A percentile compares a stretch with the other conserved stretches of the same genome.
These are phyloP conservation scores for Pichia deserticola DNA, from an alignment of 805 yeast species.

Conservation along the genomic window DNA sequence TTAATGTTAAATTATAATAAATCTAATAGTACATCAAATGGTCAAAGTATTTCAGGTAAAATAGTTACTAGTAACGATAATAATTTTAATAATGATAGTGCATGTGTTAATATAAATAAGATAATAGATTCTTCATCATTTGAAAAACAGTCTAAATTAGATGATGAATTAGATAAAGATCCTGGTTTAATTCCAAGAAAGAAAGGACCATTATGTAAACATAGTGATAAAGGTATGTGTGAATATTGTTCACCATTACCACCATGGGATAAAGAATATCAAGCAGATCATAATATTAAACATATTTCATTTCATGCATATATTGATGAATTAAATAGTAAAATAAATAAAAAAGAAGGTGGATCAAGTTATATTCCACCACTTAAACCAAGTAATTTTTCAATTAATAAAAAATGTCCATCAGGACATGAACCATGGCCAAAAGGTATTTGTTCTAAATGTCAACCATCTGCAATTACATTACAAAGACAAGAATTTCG, in stretches of 20 bases:
- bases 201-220: conserved; percentile 64
- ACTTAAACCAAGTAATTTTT: conserved; percentile 60
- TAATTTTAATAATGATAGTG: background rate
- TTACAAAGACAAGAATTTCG: conserved; percentile 83
- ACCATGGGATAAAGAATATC: conserved; percentile 84
- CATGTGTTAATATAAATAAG: background rate
- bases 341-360: conserved; percentile 51
- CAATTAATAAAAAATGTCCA: conserved; percentile 56
- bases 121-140: conserved; percentile 2
- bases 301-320: conserved; percentile 85
- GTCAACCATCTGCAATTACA: conserved; percentile 95
- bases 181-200: conserved; percentile 68
- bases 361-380: conserved; percentile 72
- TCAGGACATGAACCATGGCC: conserved; percentile 94
- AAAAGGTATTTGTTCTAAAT: conserved; percentile 85
- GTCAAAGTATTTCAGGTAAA: conserved; percentile 11
- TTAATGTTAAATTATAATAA: conserved; percentile 35
- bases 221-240: conserved; percentile 94
- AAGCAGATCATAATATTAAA: conserved; percentile 68
- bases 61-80: background rate
- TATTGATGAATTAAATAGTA: conserved; percentile 62
- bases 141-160: conserved; percentile 52
- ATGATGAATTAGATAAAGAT: conserved; percentile 53
- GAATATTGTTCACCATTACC: conserved; percentile 94
- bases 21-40: background rate